phyloP scores from a whole-genome alignment of 1,139 yeast species.

The Yarrowia galli region DNA sequence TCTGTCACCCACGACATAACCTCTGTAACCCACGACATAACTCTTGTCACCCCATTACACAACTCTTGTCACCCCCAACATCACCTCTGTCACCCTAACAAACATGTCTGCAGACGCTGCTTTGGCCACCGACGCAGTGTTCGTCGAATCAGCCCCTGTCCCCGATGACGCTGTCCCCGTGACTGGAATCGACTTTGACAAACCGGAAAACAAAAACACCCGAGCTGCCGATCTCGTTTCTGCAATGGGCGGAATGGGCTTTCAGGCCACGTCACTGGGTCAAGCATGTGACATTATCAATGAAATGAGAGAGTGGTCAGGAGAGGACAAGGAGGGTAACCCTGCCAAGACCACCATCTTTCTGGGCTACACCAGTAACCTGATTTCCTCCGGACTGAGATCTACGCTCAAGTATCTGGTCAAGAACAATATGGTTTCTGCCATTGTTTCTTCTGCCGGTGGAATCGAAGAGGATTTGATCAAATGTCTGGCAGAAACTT shows the following conservation, averaged over 20 bases:
- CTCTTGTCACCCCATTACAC: no score
- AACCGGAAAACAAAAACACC: conserved; percentile 68
- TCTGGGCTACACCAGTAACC: conserved; percentile 95
- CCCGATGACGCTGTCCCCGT: conserved; percentile 81
- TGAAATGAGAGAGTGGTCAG: conserved; percentile 93
- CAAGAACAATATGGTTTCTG: conserved; percentile 92
- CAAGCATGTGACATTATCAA: conserved; percentile 90
- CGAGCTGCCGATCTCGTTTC: conserved; percentile 76
- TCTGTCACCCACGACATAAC: no score
- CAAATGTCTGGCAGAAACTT: conserved; percentile 95
- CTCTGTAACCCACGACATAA: no score
- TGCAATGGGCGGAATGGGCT: conserved; percentile 96
- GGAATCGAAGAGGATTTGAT: conserved; percentile 97
- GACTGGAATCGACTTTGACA: conserved; percentile 85
- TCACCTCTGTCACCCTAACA: not conserved
- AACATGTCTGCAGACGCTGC: conserved; percentile 41
- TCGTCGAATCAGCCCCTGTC: conserved; percentile 84
- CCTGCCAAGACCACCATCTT: conserved; percentile 85
- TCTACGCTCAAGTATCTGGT: conserved; percentile 88
- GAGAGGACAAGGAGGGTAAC: conserved; percentile 72
- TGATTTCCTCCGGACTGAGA: conserved; percentile 92
- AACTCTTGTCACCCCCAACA: not conserved
- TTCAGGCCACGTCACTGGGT: conserved; percentile 88
- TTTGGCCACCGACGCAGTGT: conserved; percentile 68
- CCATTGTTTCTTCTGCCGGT: conserved; percentile 95